phyloP scores from a whole-genome alignment of 768 basidiomycete genomes.

The Hypholoma sublateritium region DNA sequence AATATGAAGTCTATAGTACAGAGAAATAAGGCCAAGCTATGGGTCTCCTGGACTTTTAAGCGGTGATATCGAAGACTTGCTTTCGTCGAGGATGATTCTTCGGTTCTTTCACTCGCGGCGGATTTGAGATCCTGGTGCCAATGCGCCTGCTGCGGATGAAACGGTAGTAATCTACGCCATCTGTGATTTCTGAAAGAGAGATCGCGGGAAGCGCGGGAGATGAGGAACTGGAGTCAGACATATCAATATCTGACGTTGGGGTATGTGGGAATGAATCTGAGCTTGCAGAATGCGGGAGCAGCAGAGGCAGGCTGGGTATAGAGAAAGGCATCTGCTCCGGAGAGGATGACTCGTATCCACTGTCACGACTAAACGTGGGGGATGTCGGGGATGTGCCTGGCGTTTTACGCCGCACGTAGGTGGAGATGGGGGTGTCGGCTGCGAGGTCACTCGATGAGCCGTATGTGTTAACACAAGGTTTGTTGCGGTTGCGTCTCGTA shows the following conservation, averaged over 20 bases:
- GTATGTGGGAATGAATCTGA: conserved; percentile 44
- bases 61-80: conserved; percentile 24
- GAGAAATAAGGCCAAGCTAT: conserved; percentile 7
- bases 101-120: conserved; percentile 33
- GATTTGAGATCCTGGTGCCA: conserved; percentile 45
- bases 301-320: conserved; percentile 63
- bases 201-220: conserved; percentile 18
- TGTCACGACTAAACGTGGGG: conserved; percentile 56
- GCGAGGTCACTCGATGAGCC: conserved; percentile 51
- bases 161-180: conserved; percentile 27
- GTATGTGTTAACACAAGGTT: conserved; percentile 47
- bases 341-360: conserved; percentile 36
- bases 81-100: conserved; percentile 29
- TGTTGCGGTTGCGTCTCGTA: conserved; percentile 43
- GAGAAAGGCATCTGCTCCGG: conserved; percentile 50
- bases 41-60: conserved; percentile 14
- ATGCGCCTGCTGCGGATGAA: conserved; percentile 34
- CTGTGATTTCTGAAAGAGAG: conserved; percentile 27
- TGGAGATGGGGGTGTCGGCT: conserved; percentile 75
- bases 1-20: conserved; percentile 17
- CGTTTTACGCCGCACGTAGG: conserved; percentile 77
- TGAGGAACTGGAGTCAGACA: conserved; percentile 14
- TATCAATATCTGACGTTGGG: conserved; percentile 35
- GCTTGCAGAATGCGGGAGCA: conserved; percentile 44
- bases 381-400: conserved; percentile 73